These are phyloP conservation scores for Adansonia gregorii DNA, from an alignment of 441 rosid genomes.

Conservation along the genomic window DNA sequence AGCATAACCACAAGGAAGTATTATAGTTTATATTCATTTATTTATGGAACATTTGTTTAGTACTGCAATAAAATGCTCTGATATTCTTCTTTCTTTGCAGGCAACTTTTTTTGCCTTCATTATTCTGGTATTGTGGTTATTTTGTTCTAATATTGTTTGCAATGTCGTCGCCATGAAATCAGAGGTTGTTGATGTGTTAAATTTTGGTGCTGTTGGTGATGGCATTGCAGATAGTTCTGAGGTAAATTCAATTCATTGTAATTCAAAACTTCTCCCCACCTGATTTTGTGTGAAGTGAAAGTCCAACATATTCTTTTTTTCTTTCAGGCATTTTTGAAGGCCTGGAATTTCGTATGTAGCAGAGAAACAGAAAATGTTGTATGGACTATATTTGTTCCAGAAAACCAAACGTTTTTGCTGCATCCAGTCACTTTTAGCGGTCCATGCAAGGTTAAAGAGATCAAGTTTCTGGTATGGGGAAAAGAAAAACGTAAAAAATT, in stretches of 20 bases:
- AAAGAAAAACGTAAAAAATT: neutral
- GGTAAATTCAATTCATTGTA: conserved; percentile 17
- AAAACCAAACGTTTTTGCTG: conserved; percentile 25
- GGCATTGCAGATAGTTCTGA: conserved; percentile 29
- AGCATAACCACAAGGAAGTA: neutral
- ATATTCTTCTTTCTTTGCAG: conserved; percentile 17
- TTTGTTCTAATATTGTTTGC: conserved; percentile 16
- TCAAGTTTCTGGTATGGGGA: conserved; percentile 30
- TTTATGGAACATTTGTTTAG: neutral
- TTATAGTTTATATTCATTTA: neutral
- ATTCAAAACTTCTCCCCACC: neutral
- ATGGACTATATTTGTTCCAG: conserved; percentile 23
- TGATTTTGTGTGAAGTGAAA: neutral
- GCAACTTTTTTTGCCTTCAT: neutral
- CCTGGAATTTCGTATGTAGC: conserved; percentile 37
- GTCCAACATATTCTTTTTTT: neutral
- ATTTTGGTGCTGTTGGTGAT: conserved; percentile 37
- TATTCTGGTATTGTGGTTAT: neutral
- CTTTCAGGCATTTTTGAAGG: conserved; percentile 37
- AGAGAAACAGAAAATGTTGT: neutral
- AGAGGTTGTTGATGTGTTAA: conserved; percentile 24
- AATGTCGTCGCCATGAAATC: neutral
- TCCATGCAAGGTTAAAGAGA: conserved; percentile 33
- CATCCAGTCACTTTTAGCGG: conserved; percentile 34
- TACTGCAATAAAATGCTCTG: neutral